Evolutionary conservation across 306 rosid species (phyloP), one percentile per base, ranked within the genome.

Genomic region (Morella rubra): DNA sequence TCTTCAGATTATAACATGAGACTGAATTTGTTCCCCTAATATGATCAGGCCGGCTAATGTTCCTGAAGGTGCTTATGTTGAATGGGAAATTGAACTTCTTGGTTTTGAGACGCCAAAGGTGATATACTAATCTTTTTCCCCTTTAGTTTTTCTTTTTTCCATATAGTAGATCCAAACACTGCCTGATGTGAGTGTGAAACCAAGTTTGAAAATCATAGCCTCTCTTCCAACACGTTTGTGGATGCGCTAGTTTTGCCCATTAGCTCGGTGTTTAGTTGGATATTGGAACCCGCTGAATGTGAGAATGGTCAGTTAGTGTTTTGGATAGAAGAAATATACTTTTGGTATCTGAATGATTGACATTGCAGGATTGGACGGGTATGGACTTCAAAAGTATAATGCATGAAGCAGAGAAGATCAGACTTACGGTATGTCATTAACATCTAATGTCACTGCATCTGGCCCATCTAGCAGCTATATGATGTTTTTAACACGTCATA

Each of bases 41-140:
- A 44, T 81, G 71, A 24, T 66, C 84, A 96, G 99, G 88, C 98
- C 93, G 8, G 87, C 84, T 76, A 88, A 86, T 85, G 91, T 96
- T 73, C 97, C 96, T 58, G 97, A 89, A 81, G 98, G 96, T 77
- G 96, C 97, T 73, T 82, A 88, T 81, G 76, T 96, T 83, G 90
- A 87, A 84, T 96, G 98, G 98, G 98, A 96, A 86, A 96, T 96
- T 68, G 98, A 96, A 73, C 98, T 92, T 83, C 92, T 96, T 73
- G 92, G 93, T 72, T 96, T 92, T 81, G 99, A 96, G 84, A 92
- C 75, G 90, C 99, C 99, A 37, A 89, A 86, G 96, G 99, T 87
- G 83, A 59, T 51, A 56, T 62, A 65, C 52, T 6, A 62, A 62
- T 52, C 37, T 47, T 70, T 78, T 76, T 32, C 37, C 37, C 37